These are phyloP conservation scores for Hebeloma cylindrosporum DNA, from an alignment of 768 basidiomycete genomes.

Conservation along the genomic window DNA sequence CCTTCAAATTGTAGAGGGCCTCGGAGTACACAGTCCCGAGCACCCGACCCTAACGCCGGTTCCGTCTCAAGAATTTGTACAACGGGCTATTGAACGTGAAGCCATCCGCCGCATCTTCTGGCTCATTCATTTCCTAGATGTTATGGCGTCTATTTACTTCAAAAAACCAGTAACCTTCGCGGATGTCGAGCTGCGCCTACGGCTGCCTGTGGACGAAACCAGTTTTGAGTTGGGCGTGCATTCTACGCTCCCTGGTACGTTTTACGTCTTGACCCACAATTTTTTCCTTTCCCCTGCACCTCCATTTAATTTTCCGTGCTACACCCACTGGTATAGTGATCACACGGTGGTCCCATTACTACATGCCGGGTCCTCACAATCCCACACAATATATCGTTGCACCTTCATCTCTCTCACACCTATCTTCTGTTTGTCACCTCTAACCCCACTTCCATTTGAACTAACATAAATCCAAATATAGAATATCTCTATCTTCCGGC, in stretches of 20 bases:
- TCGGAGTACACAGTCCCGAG: conserved; percentile 66
- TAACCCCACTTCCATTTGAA: conserved; percentile 14
- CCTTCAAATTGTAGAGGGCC: conserved; percentile 61
- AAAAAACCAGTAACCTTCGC: conserved; percentile 43
- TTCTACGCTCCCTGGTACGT: conserved; percentile 52
- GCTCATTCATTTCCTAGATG: conserved; percentile 67
- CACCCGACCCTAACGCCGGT: conserved; percentile 58
- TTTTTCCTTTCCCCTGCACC: conserved; percentile 17
- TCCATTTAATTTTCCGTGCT: conserved; percentile 19
- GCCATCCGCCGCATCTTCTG: conserved; percentile 82
- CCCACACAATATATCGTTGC: conserved; percentile 18
- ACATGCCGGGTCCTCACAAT: conserved; percentile 22
- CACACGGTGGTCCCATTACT: conserved; percentile 23
- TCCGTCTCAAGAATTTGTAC: conserved; percentile 58
- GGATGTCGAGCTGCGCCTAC: conserved; percentile 53
- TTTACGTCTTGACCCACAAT: conserved; percentile 15
- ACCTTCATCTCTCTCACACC: conserved; percentile 17
- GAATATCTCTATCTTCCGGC: conserved; percentile 71
- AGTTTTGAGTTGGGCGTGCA: conserved; percentile 74
- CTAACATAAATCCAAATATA: conserved; percentile 28
- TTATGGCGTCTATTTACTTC: conserved; percentile 45
- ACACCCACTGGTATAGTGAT: conserved; percentile 19
- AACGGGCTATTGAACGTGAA: conserved; percentile 69
- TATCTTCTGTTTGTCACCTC: conserved; percentile 19
- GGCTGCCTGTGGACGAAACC: conserved; percentile 79